A percentile compares a stretch with the other conserved stretches of the same genome.
These are phyloP conservation scores for Claviceps purpurea DNA, from an alignment of 2,329 filamentous ascomycete species.

Conservation along the genomic window DNA sequence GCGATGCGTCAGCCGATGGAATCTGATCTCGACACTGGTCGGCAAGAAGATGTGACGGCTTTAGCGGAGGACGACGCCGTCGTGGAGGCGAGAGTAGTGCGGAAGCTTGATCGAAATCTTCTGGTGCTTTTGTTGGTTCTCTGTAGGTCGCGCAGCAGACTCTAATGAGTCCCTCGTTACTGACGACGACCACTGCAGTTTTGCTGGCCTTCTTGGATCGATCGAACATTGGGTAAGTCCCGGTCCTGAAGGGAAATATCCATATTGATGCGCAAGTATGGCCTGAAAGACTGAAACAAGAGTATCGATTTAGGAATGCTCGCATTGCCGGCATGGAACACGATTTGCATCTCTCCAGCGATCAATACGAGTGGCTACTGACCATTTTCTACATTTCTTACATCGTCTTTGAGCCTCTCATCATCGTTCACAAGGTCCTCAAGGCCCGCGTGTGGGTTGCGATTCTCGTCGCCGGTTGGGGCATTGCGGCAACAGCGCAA, in stretches of 20 bases:
- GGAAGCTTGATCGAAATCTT: conserved; percentile 1
- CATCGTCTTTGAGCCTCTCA: conserved; percentile 8
- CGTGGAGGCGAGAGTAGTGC: neutral
- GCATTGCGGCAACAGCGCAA: conserved; percentile 21
- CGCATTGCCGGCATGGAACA: conserved; percentile 11
- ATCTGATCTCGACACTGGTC: neutral
- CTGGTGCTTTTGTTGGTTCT: conserved; percentile 1
- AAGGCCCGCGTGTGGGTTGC: conserved; percentile 4
- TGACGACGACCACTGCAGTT: conserved; percentile 2
- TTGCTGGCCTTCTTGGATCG: conserved; percentile 11
- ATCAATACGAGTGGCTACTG: conserved; percentile 11
- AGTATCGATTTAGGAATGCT: conserved; percentile 8
- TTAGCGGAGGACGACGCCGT: neutral
- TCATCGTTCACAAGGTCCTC: conserved; percentile 6
- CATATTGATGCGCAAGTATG: neutral
- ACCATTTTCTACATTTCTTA: conserved; percentile 13
- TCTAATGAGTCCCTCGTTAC: neutral
- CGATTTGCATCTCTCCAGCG: conserved; percentile 10
- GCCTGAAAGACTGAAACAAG: neutral
- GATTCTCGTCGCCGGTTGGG: conserved; percentile 6
- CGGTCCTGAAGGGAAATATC: neutral
- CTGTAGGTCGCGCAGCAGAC: neutral
- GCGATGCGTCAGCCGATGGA: neutral
- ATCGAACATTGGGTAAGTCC: conserved; percentile 10
- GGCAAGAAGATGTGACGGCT: neutral